phyloP scores from a whole-genome alignment of 345 rosid species.

The Boechera stricta region DNA sequence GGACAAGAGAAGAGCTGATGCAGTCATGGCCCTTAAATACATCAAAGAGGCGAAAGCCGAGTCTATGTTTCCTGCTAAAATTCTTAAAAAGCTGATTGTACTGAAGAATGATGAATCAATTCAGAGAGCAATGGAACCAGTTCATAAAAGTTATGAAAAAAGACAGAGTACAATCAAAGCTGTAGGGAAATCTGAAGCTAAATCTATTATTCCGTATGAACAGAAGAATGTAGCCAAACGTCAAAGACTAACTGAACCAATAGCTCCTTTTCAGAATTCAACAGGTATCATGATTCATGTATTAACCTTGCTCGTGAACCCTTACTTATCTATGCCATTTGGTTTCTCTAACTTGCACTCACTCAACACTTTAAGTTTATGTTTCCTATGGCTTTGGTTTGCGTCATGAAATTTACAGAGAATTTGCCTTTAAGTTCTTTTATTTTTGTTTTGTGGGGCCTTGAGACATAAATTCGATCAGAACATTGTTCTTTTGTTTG shows the following conservation, averaged over 20 bases:
- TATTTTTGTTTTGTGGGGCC: background rate
- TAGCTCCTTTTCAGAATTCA: slow-evolving; percentile 20
- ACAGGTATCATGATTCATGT: slow-evolving; percentile 33
- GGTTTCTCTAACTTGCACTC: slow-evolving; percentile 3
- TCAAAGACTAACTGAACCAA: slow-evolving; percentile 27
- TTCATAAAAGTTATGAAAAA: background rate
- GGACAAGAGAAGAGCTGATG: slow-evolving; percentile 37
- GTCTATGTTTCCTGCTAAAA: slow-evolving; percentile 20
- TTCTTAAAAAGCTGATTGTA: slow-evolving; percentile 1
- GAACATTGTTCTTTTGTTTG: background rate
- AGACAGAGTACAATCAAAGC: background rate
- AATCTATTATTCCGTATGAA: background rate
- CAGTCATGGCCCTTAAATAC: slow-evolving; percentile 36
- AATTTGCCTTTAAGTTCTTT: background rate
- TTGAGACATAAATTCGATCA: background rate
- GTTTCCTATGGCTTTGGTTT: slow-evolving; percentile 6
- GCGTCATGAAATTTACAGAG: background rate
- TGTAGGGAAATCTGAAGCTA: background rate
- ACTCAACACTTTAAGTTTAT: background rate
- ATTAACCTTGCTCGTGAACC: background rate
- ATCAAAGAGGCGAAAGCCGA: slow-evolving; percentile 23
- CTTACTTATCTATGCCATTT: background rate
- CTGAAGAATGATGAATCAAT: slow-evolving; percentile 2
- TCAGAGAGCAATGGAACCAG: slow-evolving; percentile 8
- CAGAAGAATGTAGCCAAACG: slow-evolving; percentile 28